These are phyloP conservation scores for Hemileccinum hortonii DNA, from an alignment of 1,284 basidiomycete species.

Conservation along the genomic window DNA sequence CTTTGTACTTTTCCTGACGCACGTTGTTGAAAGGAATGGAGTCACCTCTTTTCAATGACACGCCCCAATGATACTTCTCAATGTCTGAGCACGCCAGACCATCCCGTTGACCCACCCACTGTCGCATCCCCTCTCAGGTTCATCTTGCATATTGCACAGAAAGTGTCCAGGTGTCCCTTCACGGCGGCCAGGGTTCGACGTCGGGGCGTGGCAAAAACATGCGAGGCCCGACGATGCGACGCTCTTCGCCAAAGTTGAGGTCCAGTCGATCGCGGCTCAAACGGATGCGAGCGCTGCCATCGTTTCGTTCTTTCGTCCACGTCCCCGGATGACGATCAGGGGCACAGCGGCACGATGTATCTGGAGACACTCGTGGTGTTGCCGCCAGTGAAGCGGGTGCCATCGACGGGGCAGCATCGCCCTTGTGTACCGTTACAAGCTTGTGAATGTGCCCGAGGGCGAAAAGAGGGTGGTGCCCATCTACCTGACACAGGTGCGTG, in stretches of 20 bases:
- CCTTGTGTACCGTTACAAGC: constrained; percentile 65
- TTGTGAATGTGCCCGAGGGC: constrained; percentile 39
- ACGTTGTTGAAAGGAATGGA: constrained; percentile 53
- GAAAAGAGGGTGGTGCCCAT: constrained; percentile 57
- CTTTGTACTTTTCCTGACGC: no score
- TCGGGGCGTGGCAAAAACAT: constrained; percentile 50
- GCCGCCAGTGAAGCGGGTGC: constrained; percentile 41
- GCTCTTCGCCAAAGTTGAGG: constrained; percentile 59
- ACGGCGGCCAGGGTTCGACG: constrained; percentile 72
- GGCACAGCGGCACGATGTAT: constrained; percentile 60
- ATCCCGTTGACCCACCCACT: no score
- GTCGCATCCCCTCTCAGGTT: no score
- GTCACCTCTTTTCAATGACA: constrained; percentile 38
- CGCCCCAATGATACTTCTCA: no score
- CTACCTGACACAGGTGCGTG: constrained; percentile 66
- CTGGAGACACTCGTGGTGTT: constrained; percentile 60
- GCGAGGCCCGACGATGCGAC: constrained; percentile 40
- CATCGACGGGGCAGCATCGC: constrained; percentile 52
- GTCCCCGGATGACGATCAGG: constrained; percentile 67
- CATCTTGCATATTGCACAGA: constrained; percentile 36
- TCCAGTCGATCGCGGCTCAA: constrained; percentile 34
- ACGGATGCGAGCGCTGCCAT: constrained; percentile 40
- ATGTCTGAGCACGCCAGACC: no score
- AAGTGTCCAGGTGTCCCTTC: constrained; percentile 61
- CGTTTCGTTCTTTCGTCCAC: constrained; percentile 55